Evolutionary conservation across 2,329 filamentous ascomycete genomes (phyloP).

Genomic region (Ramichloridium luteum): DNA sequence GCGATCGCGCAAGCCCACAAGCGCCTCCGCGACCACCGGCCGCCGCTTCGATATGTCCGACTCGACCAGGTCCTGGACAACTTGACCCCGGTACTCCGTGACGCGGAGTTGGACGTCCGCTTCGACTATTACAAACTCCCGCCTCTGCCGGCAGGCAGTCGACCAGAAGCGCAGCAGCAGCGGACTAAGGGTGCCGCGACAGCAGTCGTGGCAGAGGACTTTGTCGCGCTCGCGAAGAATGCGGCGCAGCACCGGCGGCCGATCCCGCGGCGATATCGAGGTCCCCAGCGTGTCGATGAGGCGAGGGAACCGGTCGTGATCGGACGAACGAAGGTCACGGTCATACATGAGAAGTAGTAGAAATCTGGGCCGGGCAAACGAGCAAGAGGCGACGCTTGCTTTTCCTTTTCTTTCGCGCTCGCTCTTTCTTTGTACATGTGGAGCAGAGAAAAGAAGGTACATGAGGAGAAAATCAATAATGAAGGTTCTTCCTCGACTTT

Average conservation of each 20-base stretch:
- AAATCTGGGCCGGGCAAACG: not conserved
- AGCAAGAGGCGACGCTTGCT: too few relatives aligned
- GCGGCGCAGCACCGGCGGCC: conserved; percentile 4
- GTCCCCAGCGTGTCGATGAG: not conserved
- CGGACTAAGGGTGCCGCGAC: conserved; percentile 6
- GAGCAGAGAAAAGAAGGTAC: too few relatives aligned
- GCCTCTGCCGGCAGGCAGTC: not conserved
- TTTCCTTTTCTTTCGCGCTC: too few relatives aligned
- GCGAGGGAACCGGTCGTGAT: conserved; percentile 1
- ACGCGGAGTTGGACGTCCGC: conserved; percentile 9
- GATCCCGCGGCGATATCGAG: conserved; percentile 4
- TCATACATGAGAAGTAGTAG: conserved; percentile 3
- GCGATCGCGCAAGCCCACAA: conserved; percentile 7
- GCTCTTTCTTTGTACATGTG: too few relatives aligned
- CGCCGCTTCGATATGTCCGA: conserved; percentile 12
- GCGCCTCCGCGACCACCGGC: conserved; percentile 9
- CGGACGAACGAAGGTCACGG: conserved; percentile 4
- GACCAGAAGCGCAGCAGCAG: too few relatives aligned
- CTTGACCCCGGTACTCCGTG: conserved; percentile 7
- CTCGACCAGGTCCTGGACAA: conserved; percentile 11
- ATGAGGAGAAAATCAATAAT: too few relatives aligned
- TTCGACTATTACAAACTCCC: conserved; percentile 8
- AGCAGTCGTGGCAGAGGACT: not conserved
- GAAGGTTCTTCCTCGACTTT: too few relatives aligned
- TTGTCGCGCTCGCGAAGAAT: not conserved